Evolutionary conservation across 352 stramenopile species (phyloP), one percentile per base, ranked within the genome.

Genomic region (Globisporangium barbulae): DNA sequence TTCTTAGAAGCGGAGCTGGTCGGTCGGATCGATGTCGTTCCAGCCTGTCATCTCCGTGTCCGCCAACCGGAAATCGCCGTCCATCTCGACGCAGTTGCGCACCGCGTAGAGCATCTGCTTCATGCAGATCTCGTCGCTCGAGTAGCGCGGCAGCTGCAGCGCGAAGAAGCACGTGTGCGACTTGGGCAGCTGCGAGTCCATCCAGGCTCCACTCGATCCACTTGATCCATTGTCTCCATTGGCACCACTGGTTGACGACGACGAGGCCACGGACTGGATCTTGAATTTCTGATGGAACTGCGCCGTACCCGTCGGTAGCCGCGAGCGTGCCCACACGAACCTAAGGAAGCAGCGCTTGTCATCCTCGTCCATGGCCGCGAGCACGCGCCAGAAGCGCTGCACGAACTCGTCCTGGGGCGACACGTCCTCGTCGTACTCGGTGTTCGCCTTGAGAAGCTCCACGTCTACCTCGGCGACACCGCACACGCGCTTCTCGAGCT

Each of bases 101-200:
- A 96, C 79, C 1, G 85, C 87, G 56, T 94, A 96, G n/a, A 91
- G 61, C 25, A 96, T 31, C 57, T 88, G 75, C 44, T 81, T 77
- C 3, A 67, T 69, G 57, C 82, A 92, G 45, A 94, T 74, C 28
- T 85, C 85, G 63, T 93, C 83, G 17, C 30, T 91, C 10, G 85
- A 93, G 63, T 96, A 94, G 28, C 80, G 76, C 37, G 87, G 87
- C 9, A 96, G 67, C 45, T 93, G 81, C 5, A 96, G 71, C 8
- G 83, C 79, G 48, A 96, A 96, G 67, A 96, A 96, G 64, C 87
- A 96, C 42, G 87, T 96, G 75, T 96, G 85, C n/a, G 87, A 91
- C 65, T 90, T 93, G 9, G 87, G 87, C 13, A 96, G 74, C 49
- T 90, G 76, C 21, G 73, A 72, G 62, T 94, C 85, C 61, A 86